Evolutionary conservation across 2,329 filamentous ascomycete species (phyloP), one percentile per base, ranked within the genome.

Genomic region (Penicillium sp.): DNA sequence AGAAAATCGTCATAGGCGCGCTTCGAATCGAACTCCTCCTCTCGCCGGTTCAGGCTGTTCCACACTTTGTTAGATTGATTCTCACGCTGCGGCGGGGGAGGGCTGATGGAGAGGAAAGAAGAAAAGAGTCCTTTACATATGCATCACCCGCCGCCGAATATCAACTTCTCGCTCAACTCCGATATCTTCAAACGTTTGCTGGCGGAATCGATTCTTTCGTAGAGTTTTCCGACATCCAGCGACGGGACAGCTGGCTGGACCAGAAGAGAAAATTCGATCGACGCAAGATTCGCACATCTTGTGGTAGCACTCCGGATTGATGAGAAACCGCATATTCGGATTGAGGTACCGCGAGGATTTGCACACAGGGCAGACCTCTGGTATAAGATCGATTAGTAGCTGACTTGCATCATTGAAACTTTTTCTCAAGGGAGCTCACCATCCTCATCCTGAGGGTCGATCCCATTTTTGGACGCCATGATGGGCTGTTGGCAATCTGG

Each of bases 291-390:
- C 86, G 76, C 93, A 98, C 88, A 98, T 97, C 59, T 89, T 89
- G 77, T 98, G 93, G 76, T 98, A 98, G 80, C 93, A 98, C 76
- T 95, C 90, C 7, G 91, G 89, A 69, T 97, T 96, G 74, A 98
- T 90, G 60, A 93, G 86, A 73, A 98, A 97, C 56, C 85, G 81
- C 81, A 98, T 90, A 73, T 90, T 85, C 52, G 84, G 84, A 76
- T 96, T 96, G 63, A 97, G 85, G 76, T 97, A 97, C 56, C 90
- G 88, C 51, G 88, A 88, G 50, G 90, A 94, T 73, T 96, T 96
- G 85, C 93, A 98, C 59, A 97, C 88, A 49, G 91, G 93, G 73
- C 93, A 98, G 65, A 90, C 86, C 71, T 96, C 90, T 80, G 33
- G 27, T 37, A 40, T 38, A 18, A 2, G 38, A 25, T 13, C 7